These are phyloP conservation scores for Mycena metata DNA, from an alignment of 768 basidiomycete species.

Conservation along the genomic window DNA sequence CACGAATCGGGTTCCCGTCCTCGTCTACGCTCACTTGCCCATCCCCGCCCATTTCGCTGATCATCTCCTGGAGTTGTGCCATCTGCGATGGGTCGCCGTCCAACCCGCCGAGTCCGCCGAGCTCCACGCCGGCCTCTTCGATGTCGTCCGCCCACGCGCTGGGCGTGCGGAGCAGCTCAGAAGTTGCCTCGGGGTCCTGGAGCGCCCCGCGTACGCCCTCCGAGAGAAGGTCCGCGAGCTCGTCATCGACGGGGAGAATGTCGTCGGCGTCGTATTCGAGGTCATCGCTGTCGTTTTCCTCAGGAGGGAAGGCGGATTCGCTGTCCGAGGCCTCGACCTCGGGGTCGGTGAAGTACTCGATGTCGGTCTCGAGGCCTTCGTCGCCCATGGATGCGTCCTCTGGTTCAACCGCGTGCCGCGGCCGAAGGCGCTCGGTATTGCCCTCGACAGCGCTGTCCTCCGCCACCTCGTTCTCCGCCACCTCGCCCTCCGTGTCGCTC, in stretches of 20 bases:
- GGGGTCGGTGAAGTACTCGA: too few species aligned
- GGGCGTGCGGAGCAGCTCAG: conserved; percentile 7
- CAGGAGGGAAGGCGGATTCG: too few species aligned
- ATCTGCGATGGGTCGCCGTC: neutral
- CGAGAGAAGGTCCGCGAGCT: conserved; percentile 23
- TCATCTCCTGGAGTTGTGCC: neutral
- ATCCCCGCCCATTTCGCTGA: neutral
- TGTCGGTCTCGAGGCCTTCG: too few species aligned
- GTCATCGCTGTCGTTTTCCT: neutral
- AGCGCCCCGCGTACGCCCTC: conserved; percentile 22
- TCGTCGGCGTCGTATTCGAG: neutral
- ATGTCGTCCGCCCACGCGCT: neutral
- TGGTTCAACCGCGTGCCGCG: too few species aligned
- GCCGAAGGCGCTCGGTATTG: neutral
- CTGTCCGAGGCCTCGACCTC: too few species aligned
- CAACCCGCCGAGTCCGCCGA: neutral
- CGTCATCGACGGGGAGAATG: conserved; percentile 25
- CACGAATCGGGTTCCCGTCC: neutral
- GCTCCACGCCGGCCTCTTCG: neutral
- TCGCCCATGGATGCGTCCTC: too few species aligned
- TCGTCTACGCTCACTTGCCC: neutral
- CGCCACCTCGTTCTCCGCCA: too few species aligned
- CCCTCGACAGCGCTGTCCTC: too few species aligned
- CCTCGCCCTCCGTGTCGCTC: too few species aligned
- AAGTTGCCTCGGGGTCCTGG: neutral